Evolutionary conservation across 2,329 filamentous ascomycete genomes (phyloP), one percentile per base, ranked within the genome.

Genomic region (Aspergillus eucalypticola): DNA sequence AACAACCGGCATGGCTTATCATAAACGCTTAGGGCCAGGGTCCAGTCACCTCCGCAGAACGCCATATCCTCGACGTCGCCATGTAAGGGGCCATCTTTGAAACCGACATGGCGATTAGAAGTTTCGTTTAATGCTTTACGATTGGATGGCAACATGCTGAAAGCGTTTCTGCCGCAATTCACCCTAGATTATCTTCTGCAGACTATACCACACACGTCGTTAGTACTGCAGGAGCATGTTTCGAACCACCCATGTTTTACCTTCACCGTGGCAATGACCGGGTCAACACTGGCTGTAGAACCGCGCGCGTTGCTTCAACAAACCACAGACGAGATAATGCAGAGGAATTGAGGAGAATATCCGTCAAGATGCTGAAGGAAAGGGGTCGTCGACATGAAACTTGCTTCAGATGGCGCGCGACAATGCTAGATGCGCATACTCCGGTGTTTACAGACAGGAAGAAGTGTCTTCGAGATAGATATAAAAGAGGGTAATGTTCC

Each of bases 351-450:
- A 48, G 25, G 6, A 27, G 6, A 27, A 8, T n/a, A 27, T 11
- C 25, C 50, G 44, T 39, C 49, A 39, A 35, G 25, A 38, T 46
- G 25, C 50, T 32, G 19, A 39, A 41, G 50, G 52, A 13, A 19
- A 57, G 56, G 54, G 42, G 44, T n/a, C 39, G 29, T 44, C 19
- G 32, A 48, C 35, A 56, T 49, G 49, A 50, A 38, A 38, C 10
- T 53, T 62, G 62, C 41, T 55, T 59, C 60, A 60, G 58, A 58
- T 59, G 29, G 60, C 62, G 62, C 62, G 62, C 62, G 62, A 62
- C 55, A 62, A 54, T 57, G 52, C 21, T 25, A 38, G 42, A 44
- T 25, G 39, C 25, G 25, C 25, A 27, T 8, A 27, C 25, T 23
- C 19, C 15, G 29, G 6, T 46, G 17, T 56, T 27, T 27, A 27